These are phyloP conservation scores for Trypanosoma mega DNA, from an alignment of 208 protist genomes.

Conservation along the genomic window DNA sequence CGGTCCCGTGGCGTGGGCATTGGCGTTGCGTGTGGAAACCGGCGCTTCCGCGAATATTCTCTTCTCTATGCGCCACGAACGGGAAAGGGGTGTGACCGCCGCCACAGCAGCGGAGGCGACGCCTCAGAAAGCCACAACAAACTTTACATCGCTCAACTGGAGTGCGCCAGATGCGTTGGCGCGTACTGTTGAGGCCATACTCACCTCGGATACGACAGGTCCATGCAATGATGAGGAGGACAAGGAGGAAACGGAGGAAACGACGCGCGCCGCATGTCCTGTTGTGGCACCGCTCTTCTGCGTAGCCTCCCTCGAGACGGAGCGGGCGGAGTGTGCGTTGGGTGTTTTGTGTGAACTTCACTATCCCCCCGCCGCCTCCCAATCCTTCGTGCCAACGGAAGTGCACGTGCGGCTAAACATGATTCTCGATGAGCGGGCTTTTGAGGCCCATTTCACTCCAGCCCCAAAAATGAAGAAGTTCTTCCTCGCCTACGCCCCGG, in stretches of 20 bases:
- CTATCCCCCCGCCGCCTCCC: neutral
- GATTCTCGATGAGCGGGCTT: slow-evolving; percentile 11
- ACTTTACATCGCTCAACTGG: too few species aligned
- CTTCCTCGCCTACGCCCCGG: slow-evolving; percentile 4
- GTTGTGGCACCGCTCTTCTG: slow-evolving; percentile 5
- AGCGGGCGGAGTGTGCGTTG: neutral
- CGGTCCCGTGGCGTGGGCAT: neutral
- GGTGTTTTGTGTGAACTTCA: slow-evolving; percentile 14
- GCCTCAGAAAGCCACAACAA: too few species aligned
- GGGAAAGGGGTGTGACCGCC: neutral
- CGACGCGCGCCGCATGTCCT: neutral
- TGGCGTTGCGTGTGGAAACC: neutral
- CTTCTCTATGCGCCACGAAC: neutral
- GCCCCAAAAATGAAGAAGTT: slow-evolving; percentile 1
- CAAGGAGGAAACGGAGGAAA: too few species aligned
- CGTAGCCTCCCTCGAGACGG: slow-evolving; percentile 5
- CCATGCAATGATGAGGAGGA: too few species aligned
- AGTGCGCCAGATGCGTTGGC: too few species aligned
- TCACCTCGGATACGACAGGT: too few species aligned
- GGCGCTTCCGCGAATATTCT: neutral
- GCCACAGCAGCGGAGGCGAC: neutral
- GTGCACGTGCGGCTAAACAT: neutral
- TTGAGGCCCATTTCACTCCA: slow-evolving; percentile 4
- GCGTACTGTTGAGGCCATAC: too few species aligned
- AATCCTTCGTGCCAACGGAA: slow-evolving; percentile 3